These are phyloP conservation scores for Dictyostelium intermedium DNA, from an alignment of 78 protist genomes.

Conservation along the genomic window DNA sequence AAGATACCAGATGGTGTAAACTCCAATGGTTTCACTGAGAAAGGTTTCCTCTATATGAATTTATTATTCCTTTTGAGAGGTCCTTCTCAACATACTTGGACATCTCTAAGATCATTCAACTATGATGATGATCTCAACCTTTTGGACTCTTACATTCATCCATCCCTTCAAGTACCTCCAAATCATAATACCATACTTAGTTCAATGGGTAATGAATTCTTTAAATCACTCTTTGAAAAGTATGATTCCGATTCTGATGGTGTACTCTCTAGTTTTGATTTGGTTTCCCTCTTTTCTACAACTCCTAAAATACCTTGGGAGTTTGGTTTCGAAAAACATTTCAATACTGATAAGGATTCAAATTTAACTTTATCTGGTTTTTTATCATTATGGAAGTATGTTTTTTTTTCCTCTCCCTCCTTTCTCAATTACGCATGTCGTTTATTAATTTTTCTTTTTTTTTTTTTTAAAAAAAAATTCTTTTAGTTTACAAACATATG, in stretches of 20 bases:
- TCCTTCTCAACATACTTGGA: conserved; percentile 40
- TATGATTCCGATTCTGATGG: conserved; percentile 26
- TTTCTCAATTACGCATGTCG: too few relatives aligned
- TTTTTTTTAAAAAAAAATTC: neutral
- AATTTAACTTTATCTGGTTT: conserved; percentile 2
- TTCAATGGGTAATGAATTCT: neutral
- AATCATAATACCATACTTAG: neutral
- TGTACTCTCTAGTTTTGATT: conserved; percentile 2
- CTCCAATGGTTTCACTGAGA: conserved; percentile 17
- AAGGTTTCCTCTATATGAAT: conserved; percentile 48
- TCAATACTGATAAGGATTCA: neutral
- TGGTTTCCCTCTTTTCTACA: conserved; percentile 16
- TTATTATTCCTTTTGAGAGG: conserved; percentile 11
- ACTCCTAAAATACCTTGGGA: conserved; percentile 33
- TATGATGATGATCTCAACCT: conserved; percentile 41
- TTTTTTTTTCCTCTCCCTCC: neutral
- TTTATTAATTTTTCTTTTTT: neutral
- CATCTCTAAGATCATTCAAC: conserved; percentile 17
- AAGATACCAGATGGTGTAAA: conserved; percentile 40
- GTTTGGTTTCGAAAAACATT: neutral
- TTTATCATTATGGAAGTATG: conserved; percentile 8
- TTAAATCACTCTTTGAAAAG: conserved; percentile 20
- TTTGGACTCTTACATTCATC: neutral
- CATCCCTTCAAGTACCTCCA: neutral
- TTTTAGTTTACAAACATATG: conserved; percentile 24